Conservation (phyloP, 129 eudicot genomes). For the Escallonia herrerae region DNA sequence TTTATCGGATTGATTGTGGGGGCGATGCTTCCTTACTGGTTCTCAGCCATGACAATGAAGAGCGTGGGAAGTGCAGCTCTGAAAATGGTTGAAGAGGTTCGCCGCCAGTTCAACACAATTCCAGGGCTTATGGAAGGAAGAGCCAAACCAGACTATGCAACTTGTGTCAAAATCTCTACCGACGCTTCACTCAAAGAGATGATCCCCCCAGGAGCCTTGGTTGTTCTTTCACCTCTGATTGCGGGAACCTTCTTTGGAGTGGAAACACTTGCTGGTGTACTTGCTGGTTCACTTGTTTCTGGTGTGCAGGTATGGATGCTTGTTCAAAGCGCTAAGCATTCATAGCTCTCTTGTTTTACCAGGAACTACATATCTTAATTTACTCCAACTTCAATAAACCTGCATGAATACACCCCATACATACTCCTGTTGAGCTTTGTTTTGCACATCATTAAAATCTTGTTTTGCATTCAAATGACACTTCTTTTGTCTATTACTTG, state of each 20-base stretch:
- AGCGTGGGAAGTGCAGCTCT: conserved; percentile 7
- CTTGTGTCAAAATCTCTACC: conserved; percentile 47
- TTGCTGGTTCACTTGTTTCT: conserved; percentile 49
- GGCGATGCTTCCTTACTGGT: conserved; percentile 58
- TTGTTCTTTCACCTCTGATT: conserved; percentile 40
- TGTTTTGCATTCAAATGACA: too few species aligned
- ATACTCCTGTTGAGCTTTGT: too few species aligned
- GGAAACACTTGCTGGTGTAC: conserved; percentile 47
- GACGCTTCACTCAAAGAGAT: conserved; percentile 49
- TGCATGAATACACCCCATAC: too few species aligned
- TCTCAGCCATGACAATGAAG: conserved; percentile 13
- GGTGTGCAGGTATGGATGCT: conserved; percentile 38
- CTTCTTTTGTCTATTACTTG: too few species aligned
- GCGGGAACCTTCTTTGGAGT: conserved; percentile 54
- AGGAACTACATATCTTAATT: too few species aligned
- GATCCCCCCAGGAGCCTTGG: conserved; percentile 55
- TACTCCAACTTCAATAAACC: too few species aligned
- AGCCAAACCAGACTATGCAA: conserved; percentile 38
- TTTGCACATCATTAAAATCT: too few species aligned
- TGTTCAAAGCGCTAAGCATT: not conserved
- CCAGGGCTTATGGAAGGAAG: conserved; percentile 52
- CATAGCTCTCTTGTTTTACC: too few species aligned
- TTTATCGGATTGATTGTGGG: conserved; percentile 43
- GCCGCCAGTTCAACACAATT: conserved; percentile 37
- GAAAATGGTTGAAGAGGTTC: conserved; percentile 26